Conservation (phyloP, 345 rosid genomes). For the Citrus hindsii region DNA sequence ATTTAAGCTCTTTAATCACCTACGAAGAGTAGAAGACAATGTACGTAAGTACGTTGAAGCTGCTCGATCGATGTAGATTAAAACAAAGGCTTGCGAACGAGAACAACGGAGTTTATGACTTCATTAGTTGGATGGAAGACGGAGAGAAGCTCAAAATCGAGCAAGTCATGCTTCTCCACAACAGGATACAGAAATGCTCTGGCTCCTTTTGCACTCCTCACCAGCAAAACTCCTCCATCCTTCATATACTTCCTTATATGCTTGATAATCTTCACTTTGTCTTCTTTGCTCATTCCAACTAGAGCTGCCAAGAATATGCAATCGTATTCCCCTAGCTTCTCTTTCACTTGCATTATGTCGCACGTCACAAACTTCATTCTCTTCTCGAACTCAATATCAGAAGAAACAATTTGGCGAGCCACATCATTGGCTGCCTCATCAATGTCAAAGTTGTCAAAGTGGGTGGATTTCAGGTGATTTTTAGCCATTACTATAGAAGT, state of each 20-base stretch:
- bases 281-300: slow-evolving; percentile 36
- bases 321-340: slow-evolving; percentile 33
- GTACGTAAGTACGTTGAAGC: background rate
- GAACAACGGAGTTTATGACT: slow-evolving; percentile 36
- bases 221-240: slow-evolving; percentile 26
- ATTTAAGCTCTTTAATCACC: background rate
- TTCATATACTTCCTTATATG: slow-evolving; percentile 35
- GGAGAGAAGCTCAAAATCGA: slow-evolving; percentile 35
- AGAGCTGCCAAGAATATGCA: slow-evolving; percentile 41
- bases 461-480: slow-evolving; percentile 25
- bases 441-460: slow-evolving; percentile 38
- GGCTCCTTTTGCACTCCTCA: slow-evolving; percentile 45
- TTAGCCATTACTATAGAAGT: slow-evolving; percentile 39
- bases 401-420: slow-evolving; percentile 26
- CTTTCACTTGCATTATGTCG: slow-evolving; percentile 32
- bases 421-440: slow-evolving; percentile 31
- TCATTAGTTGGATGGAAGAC: slow-evolving; percentile 36
- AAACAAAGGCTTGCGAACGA: slow-evolving; percentile 23
- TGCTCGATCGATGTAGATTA: too few species aligned
- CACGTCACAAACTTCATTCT: slow-evolving; percentile 32
- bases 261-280: slow-evolving; percentile 24
- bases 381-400: slow-evolving; percentile 27
- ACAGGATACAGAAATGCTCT: slow-evolving; percentile 38
- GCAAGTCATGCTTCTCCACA: slow-evolving; percentile 27
- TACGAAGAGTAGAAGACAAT: background rate